Percentiles rank a stretch among this genome's conserved stretches.
These are phyloP conservation scores for Hypoxylon crocopeplum DNA, from an alignment of 495 filamentous ascomycete genomes.

Conservation along the genomic window DNA sequence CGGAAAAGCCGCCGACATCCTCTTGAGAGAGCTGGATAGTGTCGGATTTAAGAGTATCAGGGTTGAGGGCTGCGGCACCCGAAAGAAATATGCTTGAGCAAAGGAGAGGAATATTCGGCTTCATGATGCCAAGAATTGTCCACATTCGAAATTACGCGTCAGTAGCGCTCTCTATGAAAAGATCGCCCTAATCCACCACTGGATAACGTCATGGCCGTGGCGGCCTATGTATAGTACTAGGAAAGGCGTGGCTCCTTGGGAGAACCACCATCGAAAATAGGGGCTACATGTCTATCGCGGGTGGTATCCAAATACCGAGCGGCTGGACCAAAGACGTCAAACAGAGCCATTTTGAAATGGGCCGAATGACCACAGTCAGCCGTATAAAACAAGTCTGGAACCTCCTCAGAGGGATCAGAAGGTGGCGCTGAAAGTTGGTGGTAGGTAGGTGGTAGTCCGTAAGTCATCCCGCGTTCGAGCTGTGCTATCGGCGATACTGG, in stretches of 20 bases:
- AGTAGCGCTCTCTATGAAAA: not conserved
- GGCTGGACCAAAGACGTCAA: not conserved
- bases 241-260: not conserved
- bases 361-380: slow-evolving; percentile 1
- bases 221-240: slow-evolving; percentile 22
- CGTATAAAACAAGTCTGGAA: not conserved
- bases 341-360: slow-evolving; percentile 1
- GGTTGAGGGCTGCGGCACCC: not conserved
- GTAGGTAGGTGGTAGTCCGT: not conserved
- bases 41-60: slow-evolving; percentile 36
- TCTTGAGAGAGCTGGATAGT: slow-evolving; percentile 37
- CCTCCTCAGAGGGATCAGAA: not conserved
- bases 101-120: slow-evolving; percentile 70
- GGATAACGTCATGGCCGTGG: slow-evolving; percentile 5
- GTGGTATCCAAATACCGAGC: slow-evolving; percentile 7
- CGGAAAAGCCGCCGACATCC: slow-evolving; percentile 41
- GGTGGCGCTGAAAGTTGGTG: slow-evolving; percentile 4
- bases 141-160: not conserved
- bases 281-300: not conserved
- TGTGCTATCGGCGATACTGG: slow-evolving; percentile 4
- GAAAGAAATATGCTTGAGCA: slow-evolving; percentile 42
- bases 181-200: not conserved
- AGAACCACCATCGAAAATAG: not conserved
- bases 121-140: slow-evolving; percentile 53
- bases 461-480: not conserved